These are phyloP conservation scores for Phytophthora brassicae DNA, from an alignment of 352 stramenopile species.

Conservation along the genomic window DNA sequence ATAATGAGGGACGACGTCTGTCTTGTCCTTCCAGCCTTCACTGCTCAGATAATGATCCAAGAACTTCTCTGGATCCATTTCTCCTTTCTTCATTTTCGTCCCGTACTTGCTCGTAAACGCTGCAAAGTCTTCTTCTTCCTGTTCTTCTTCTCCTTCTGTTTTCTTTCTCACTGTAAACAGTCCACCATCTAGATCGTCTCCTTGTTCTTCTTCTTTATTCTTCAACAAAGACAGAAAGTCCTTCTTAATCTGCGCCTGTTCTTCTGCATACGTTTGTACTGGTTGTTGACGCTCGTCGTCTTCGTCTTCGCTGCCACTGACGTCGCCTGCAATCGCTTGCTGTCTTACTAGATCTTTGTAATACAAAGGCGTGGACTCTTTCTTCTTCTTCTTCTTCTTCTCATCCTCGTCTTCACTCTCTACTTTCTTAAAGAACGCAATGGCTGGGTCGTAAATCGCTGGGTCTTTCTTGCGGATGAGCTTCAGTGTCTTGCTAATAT, in stretches of 20 bases:
- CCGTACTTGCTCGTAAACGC: conserved; percentile 70
- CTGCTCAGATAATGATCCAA: conserved; percentile 78
- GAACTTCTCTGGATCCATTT: conserved; percentile 76
- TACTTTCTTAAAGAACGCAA: conserved; percentile 86
- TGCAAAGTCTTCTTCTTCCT: conserved; percentile 72
- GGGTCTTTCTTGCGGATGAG: conserved; percentile 92
- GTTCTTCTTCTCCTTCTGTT: conserved; percentile 49
- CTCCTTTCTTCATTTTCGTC: conserved; percentile 54
- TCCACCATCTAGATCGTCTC: conserved; percentile 75
- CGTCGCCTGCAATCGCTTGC: conserved; percentile 89
- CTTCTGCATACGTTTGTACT: conserved; percentile 69
- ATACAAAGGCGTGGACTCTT: conserved; percentile 57
- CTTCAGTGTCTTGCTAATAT: conserved; percentile 85
- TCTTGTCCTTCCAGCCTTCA: conserved; percentile 86
- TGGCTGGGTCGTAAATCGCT: conserved; percentile 90
- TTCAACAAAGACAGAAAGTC: conserved; percentile 64
- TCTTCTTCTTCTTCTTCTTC: conserved; percentile 40
- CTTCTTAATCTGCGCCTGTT: conserved; percentile 68
- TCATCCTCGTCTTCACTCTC: conserved; percentile 32
- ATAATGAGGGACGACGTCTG: conserved; percentile 60
- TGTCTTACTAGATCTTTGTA: conserved; percentile 96
- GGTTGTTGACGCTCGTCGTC: conserved; percentile 36
- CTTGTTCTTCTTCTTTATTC: conserved; percentile 62
- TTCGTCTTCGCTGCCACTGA: conserved; percentile 71
- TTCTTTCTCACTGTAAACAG: conserved; percentile 79